A percentile compares a stretch with the other conserved stretches of the same genome.
phyloP scores from a whole-genome alignment of 2,329 filamentous ascomycete genomes.

The Talaromyces sp. region DNA sequence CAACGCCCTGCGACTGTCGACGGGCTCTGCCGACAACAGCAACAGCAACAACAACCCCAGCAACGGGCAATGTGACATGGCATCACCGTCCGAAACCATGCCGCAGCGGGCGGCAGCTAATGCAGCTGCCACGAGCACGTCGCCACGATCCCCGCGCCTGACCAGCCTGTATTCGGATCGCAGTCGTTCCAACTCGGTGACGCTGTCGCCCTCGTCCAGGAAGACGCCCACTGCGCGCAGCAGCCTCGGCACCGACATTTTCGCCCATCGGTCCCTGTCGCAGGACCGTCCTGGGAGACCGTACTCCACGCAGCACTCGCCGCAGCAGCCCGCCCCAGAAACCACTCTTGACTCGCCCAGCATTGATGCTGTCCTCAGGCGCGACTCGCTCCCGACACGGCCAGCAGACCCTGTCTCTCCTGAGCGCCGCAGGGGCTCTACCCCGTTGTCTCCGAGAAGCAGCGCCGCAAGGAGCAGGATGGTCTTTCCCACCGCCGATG shows the following conservation, averaged over 20 bases:
- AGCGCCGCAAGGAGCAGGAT: constrained; percentile 21
- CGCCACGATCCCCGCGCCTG: constrained; percentile 13
- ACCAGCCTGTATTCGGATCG: constrained; percentile 34
- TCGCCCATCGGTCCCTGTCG: constrained; percentile 14
- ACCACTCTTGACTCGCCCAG: constrained; percentile 8
- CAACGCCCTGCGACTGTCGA: constrained; percentile 14
- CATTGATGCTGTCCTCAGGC: constrained; percentile 21
- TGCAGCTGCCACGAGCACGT: constrained; percentile 9
- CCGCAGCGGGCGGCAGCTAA: constrained; percentile 18
- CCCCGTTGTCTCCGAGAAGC: constrained; percentile 8
- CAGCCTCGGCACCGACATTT: constrained; percentile 46
- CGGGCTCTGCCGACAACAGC: constrained; percentile 5
- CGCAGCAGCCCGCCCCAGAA: constrained; percentile 11
- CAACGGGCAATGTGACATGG: constrained; percentile 11
- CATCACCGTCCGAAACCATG: constrained; percentile 15
- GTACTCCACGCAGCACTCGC: constrained; percentile 16
- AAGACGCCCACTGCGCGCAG: constrained; percentile 44
- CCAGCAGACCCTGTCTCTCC: constrained; percentile 2
- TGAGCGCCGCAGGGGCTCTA: constrained; percentile 19
- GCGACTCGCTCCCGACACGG: constrained; percentile 12
- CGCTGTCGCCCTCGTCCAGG: constrained; percentile 38
- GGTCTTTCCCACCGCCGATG: constrained; percentile 20
- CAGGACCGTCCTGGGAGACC: constrained; percentile 5
- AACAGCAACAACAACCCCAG: neutral
- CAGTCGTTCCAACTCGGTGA: constrained; percentile 37